A percentile compares a stretch with the other conserved stretches of the same genome.
phyloP scores from a whole-genome alignment of 2,329 filamentous ascomycete genomes.

The Elsinoe fawcettii region DNA sequence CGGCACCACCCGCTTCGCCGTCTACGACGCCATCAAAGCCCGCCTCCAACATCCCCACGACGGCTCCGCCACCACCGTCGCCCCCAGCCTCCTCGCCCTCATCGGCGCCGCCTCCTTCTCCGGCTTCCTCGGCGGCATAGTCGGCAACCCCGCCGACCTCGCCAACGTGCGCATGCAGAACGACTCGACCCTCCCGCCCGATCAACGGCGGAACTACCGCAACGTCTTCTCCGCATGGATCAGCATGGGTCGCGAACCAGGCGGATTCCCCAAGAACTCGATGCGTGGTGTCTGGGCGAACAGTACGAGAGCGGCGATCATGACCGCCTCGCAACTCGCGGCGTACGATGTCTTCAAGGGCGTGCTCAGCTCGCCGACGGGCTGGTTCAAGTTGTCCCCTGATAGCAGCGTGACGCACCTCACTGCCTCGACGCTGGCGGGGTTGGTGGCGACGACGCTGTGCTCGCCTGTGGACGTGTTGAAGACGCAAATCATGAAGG shows the following conservation, averaged over 20 bases:
- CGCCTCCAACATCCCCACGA: conserved; percentile 48
- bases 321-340: conserved; percentile 78
- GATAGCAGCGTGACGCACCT: conserved; percentile 73
- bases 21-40: conserved; percentile 86
- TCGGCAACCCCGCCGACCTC: conserved; percentile 91
- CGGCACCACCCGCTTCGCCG: conserved; percentile 89
- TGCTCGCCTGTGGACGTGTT: conserved; percentile 83
- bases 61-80: conserved; percentile 55
- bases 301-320: conserved; percentile 69
- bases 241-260: conserved; percentile 70
- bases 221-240: conserved; percentile 80
- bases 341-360: conserved; percentile 79
- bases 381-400: conserved; percentile 36
- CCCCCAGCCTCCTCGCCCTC: conserved; percentile 38
- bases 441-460: conserved; percentile 75
- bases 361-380: conserved; percentile 57
- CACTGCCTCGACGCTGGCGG: conserved; percentile 66
- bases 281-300: conserved; percentile 86
- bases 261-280: conserved; percentile 61
- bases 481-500: conserved; percentile 81
- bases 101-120: conserved; percentile 75
- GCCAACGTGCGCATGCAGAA: conserved; percentile 99
- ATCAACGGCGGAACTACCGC: conserved; percentile 76
- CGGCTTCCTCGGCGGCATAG: conserved; percentile 80
- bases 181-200: conserved; percentile 65